phyloP scores from a whole-genome alignment of 164 flowering plant species.

The Sedum album region DNA sequence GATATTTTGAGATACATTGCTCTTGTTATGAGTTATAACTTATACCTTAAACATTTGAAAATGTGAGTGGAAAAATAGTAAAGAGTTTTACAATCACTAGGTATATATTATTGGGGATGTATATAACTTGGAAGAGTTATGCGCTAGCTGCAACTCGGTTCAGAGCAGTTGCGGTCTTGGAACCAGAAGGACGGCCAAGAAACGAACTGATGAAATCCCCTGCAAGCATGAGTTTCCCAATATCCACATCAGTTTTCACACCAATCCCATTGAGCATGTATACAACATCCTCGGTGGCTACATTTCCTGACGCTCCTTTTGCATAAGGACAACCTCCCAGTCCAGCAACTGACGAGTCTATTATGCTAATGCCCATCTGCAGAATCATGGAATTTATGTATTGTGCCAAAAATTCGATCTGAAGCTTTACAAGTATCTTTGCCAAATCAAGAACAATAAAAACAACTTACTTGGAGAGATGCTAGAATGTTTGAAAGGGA shows the following conservation, averaged over 20 bases:
- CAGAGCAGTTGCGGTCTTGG: conserved; percentile 80
- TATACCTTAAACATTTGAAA: background rate
- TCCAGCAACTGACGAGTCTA: conserved; percentile 87
- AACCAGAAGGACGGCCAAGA: conserved; percentile 67
- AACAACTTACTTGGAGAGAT: conserved; percentile 72
- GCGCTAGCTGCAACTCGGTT: conserved; percentile 30
- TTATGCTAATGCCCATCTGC: conserved; percentile 89
- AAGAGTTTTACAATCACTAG: no score
- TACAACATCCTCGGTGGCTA: conserved; percentile 94
- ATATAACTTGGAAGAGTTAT: background rate
- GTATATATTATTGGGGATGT: background rate
- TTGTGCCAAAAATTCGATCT: no score
- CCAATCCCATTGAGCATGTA: conserved; percentile 94
- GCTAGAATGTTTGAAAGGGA: conserved; percentile 84
- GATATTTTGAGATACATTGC: no score
- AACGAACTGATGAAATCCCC: conserved; percentile 84
- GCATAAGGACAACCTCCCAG: conserved; percentile 99
- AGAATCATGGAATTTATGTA: background rate
- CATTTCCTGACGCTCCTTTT: conserved; percentile 97
- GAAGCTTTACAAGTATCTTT: background rate
- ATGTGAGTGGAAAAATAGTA: background rate
- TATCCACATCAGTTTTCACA: conserved; percentile 78
- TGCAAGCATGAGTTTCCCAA: conserved; percentile 62
- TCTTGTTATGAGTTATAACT: no score
- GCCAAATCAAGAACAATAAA: background rate